Conservation (phyloP, 441 rosid species). For the Pelargonium fulgidum region DNA sequence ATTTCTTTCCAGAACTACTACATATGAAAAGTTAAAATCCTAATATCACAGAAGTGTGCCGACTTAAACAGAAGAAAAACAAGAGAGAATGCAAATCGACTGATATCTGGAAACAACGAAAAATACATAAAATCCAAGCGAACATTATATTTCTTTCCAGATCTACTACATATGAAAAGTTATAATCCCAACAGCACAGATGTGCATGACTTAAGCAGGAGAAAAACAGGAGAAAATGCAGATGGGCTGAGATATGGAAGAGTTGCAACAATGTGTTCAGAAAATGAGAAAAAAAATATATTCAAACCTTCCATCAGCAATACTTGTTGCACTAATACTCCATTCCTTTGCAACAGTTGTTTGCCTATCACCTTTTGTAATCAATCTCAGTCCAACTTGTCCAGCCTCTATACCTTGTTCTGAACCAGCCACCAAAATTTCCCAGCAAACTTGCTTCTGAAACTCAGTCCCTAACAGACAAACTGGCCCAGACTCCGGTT, state of each 20-base stretch:
- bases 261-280: constrained; percentile 14
- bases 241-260: constrained; percentile 3
- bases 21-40: constrained; percentile 15
- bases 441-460: constrained; percentile 96
- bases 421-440: constrained; percentile 97
- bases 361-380: constrained; percentile 92
- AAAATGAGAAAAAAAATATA: constrained; percentile 19
- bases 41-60: background rate
- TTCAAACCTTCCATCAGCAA: constrained; percentile 96
- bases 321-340: constrained; percentile 96
- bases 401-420: constrained; percentile 99
- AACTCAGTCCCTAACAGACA: constrained; percentile 96
- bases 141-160: constrained; percentile 1
- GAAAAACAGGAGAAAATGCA: background rate
- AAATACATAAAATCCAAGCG: background rate
- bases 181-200: constrained; percentile 7
- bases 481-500: constrained; percentile 99
- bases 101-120: background rate
- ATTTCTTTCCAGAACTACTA: background rate
- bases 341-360: constrained; percentile 89
- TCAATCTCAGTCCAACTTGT: constrained; percentile 93
- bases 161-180: constrained; percentile 4
- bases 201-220: background rate
- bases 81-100: background rate
- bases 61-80: background rate